phyloP scores from a whole-genome alignment of 495 filamentous ascomycete genomes.

The Daldinia decipiens region DNA sequence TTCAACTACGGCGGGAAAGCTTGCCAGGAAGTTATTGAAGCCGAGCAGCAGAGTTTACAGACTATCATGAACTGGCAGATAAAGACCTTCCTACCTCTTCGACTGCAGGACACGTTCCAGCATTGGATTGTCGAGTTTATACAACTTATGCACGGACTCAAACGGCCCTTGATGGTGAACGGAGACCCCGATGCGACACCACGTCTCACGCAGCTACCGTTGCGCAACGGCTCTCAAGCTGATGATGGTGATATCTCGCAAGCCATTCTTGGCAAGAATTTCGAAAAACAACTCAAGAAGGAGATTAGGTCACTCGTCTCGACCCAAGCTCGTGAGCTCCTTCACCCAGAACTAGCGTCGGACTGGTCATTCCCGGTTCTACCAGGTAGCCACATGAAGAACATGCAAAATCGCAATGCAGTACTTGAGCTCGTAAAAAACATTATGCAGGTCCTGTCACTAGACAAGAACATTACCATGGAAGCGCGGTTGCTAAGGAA shows the following conservation, averaged over 20 bases:
- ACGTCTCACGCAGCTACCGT: constrained; percentile 80
- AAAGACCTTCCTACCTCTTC: constrained; percentile 81
- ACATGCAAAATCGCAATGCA: constrained; percentile 66
- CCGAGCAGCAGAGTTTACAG: constrained; percentile 85
- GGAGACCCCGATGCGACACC: constrained; percentile 66
- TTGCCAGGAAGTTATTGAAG: constrained; percentile 81
- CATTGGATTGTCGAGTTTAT: constrained; percentile 96
- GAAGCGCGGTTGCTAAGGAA: constrained; percentile 88
- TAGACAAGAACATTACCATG: constrained; percentile 87
- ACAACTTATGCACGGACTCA: constrained; percentile 88
- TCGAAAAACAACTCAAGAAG: constrained; percentile 90
- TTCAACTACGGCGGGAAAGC: constrained; percentile 98
- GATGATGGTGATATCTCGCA: constrained; percentile 66
- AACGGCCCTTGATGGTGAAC: constrained; percentile 66
- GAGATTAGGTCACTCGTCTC: constrained; percentile 81
- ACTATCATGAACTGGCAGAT: constrained; percentile 99
- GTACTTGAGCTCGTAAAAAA: constrained; percentile 89
- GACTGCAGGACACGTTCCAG: constrained; percentile 86
- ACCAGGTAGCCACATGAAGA: constrained; percentile 70
- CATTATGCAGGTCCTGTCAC: constrained; percentile 86
- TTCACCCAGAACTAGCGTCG: constrained; percentile 87
- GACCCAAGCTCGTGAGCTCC: constrained; percentile 84
- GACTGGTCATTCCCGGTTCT: constrained; percentile 89
- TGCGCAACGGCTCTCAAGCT: constrained; percentile 65
- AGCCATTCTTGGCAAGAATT: constrained; percentile 75